Percentiles rank a stretch among this genome's conserved stretches.
phyloP scores from a whole-genome alignment of 108 stramenopile genomes.

The Parietichytrium sp. region DNA sequence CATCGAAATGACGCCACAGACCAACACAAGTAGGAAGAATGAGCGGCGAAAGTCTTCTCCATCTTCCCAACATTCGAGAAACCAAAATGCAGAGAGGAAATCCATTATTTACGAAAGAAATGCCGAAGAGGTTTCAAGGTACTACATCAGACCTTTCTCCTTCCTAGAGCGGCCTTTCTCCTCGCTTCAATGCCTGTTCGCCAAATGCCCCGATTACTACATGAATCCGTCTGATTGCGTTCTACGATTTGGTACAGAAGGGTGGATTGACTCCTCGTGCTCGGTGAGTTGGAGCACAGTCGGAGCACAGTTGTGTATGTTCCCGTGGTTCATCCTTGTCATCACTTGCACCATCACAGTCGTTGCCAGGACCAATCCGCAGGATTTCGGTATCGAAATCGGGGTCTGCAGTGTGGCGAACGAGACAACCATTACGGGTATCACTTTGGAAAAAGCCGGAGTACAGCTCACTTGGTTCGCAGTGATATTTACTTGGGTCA shows the following conservation, averaged over 20 bases:
- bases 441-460: neutral
- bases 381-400: neutral
- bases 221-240: neutral
- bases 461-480: constrained; percentile 27
- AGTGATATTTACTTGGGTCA: constrained; percentile 10
- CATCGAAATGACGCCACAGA: too few species aligned
- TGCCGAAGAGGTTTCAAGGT: too few species aligned
- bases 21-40: too few species aligned
- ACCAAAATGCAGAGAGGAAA: too few species aligned
- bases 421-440: neutral
- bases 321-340: constrained; percentile 2
- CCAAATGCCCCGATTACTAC: neutral
- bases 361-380: neutral
- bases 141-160: too few species aligned
- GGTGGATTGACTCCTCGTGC: neutral
- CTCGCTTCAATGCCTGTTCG: neutral
- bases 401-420: neutral
- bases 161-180: too few species aligned
- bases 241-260: neutral
- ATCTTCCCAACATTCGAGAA: too few species aligned
- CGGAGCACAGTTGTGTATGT: neutral
- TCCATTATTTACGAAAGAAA: too few species aligned
- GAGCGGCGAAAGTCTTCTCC: too few species aligned
- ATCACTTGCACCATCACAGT: neutral
- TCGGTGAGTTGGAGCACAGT: neutral